Evolutionary conservation across 2,329 filamentous ascomycete genomes (phyloP), one percentile per base, ranked within the genome.

Genomic region (Setomelanomma holmii): DNA sequence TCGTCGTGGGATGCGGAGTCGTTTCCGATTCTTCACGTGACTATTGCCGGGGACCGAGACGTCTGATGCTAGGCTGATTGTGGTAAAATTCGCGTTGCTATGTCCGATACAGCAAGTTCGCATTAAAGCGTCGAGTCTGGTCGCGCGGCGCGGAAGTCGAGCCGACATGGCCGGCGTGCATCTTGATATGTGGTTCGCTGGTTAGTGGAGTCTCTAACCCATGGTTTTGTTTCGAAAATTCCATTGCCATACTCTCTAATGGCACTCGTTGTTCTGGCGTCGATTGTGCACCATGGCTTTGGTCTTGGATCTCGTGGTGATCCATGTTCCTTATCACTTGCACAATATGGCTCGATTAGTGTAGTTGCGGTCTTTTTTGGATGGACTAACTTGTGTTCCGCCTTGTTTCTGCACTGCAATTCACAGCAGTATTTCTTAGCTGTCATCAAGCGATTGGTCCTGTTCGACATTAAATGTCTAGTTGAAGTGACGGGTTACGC

Each of bases 401-500:
- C 34, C 16, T 17, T 36, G 27, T 8, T 10, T 14, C 10, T 30
- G 27, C 27, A 14, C 27, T 30, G 27, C 14, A 30, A 16, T 30
- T n/a, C 34, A 16, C 33, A 17, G 12, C 34, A n/a, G 34, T 16
- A 36, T 14, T 36, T 36, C 12, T n/a, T n/a, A n/a, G 14, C 12
- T 14, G 34, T 14, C 7, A 14, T 10, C 14, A 21, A 8, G 14
- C 21, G 5, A 41, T 41, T 41, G 39, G 22, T 10, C 7, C 1
- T 23, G 39, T 11, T 4, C 21, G 21, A 24, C 39, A n/a, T 17
- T 16, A 41, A 23, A 14, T 19, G 23, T 10, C 17, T 11, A 21
- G 24, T 35, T 27, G 17, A 17, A 27, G 23, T 36, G 23, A 33
- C 39, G 42, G 41, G 48, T 39, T 45, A 40, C 46, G 48, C 20